These are phyloP conservation scores for Bonia amplexicaulis DNA, from an alignment of 176 grass and related monocot species.

Conservation along the genomic window DNA sequence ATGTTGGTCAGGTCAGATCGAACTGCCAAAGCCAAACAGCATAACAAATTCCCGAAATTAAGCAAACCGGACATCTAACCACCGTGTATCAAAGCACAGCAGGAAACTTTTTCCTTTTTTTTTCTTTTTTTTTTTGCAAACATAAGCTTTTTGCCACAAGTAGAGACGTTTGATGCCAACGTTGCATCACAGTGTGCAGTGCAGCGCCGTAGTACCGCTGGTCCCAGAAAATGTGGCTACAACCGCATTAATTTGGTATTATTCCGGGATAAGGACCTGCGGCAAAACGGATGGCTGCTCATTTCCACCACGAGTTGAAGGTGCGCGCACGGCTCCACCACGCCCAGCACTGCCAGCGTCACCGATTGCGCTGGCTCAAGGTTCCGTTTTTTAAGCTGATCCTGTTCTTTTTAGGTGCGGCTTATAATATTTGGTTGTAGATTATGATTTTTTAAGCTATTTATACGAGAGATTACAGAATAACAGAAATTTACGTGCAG, in stretches of 20 bases:
- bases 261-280: neutral
- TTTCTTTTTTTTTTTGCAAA: no score
- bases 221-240: neutral
- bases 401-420: no score
- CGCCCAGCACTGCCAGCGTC: neutral
- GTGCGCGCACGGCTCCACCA: neutral
- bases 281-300: neutral
- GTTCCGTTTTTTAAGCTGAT: no score
- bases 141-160: no score
- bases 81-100: no score
- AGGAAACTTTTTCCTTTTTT: no score
- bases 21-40: neutral
- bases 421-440: no score
- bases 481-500: no score
- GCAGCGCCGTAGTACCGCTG: neutral
- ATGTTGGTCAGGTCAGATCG: neutral
- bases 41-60: neutral
- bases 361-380: neutral
- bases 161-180: neutral
- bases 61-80: no score
- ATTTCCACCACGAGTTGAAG: neutral
- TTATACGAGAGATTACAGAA: no score
- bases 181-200: neutral
- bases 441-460: no score
- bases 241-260: neutral